Conservation (phyloP, 768 basidiomycete species). For the Lactarius deliciosus region DNA sequence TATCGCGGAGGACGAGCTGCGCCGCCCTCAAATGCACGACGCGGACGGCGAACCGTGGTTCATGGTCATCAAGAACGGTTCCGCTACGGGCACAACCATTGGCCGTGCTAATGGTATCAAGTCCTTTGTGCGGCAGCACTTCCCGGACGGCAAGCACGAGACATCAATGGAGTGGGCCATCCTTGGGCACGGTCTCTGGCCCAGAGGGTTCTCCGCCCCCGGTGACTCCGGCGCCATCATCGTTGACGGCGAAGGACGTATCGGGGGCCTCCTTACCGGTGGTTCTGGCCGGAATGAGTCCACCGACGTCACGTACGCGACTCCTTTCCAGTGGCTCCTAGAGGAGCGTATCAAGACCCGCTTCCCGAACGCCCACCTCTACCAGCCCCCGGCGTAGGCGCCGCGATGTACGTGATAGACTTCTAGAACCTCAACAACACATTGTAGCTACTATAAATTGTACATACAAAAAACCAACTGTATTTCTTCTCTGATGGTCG, state of each 20-base stretch:
- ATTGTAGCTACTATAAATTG: no score
- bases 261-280: conserved; percentile 30
- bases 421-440: no score
- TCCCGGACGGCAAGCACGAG: conserved; percentile 10
- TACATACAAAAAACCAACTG: no score
- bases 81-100: conserved; percentile 31
- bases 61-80: conserved; percentile 32
- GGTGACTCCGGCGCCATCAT: conserved; percentile 33
- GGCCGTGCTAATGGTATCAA: conserved; percentile 32
- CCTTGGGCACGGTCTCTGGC: conserved; percentile 21
- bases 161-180: conserved; percentile 28
- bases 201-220: conserved; percentile 27
- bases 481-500: no score
- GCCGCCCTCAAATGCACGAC: conserved; percentile 27
- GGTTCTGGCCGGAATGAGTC: neutral
- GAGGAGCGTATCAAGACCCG: neutral
- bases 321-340: conserved; percentile 1
- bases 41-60: conserved; percentile 19
- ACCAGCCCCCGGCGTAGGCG: neutral
- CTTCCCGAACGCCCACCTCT: conserved; percentile 5
- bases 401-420: no score
- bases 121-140: conserved; percentile 31
- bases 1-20: conserved; percentile 27
- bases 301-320: conserved; percentile 19
- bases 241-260: conserved; percentile 18